A percentile compares a stretch with the other conserved stretches of the same genome.
These are phyloP conservation scores for Penicillium thymicola DNA, from an alignment of 2,329 filamentous ascomycete species.

Conservation along the genomic window DNA sequence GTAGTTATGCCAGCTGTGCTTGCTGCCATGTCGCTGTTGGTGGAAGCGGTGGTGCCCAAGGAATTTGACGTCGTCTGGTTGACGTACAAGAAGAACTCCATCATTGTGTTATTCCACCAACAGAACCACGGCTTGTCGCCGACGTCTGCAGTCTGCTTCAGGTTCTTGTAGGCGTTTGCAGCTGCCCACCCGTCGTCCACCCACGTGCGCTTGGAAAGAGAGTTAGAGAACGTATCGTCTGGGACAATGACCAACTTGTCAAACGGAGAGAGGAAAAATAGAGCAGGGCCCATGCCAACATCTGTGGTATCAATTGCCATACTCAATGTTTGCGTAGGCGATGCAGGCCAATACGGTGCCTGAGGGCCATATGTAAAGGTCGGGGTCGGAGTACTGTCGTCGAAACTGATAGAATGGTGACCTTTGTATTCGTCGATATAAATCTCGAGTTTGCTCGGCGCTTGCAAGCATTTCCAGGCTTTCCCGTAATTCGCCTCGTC, in stretches of 20 bases:
- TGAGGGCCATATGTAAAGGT: slow-evolving; percentile 61
- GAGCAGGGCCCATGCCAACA: slow-evolving; percentile 57
- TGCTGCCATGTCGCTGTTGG: slow-evolving; percentile 17
- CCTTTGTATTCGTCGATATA: slow-evolving; percentile 26
- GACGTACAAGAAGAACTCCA: slow-evolving; percentile 66
- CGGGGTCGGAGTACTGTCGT: slow-evolving; percentile 36
- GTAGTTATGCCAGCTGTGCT: slow-evolving; percentile 16
- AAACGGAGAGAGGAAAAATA: slow-evolving; percentile 61
- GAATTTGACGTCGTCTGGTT: slow-evolving; percentile 47
- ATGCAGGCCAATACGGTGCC: slow-evolving; percentile 46
- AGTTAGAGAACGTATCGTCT: slow-evolving; percentile 34
- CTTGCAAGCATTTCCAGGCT: slow-evolving; percentile 51
- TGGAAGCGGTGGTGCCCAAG: slow-evolving; percentile 20
- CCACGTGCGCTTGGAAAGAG: slow-evolving; percentile 29
- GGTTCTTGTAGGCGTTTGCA: slow-evolving; percentile 24
- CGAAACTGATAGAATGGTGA: slow-evolving; percentile 36
- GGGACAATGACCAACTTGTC: slow-evolving; percentile 61
- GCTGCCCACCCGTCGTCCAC: slow-evolving; percentile 20
- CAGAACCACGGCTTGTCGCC: slow-evolving; percentile 67
- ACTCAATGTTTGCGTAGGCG: slow-evolving; percentile 47
- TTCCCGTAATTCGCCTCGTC: slow-evolving; percentile 42
- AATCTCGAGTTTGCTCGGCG: slow-evolving; percentile 33
- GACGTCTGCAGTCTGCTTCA: slow-evolving; percentile 45
- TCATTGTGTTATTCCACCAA: slow-evolving; percentile 64
- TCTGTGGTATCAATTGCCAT: slow-evolving; percentile 59